A percentile compares a stretch with the other conserved stretches of the same genome.
These are phyloP conservation scores for Verticillium klebahnii DNA, from an alignment of 2,329 filamentous ascomycete species.

Conservation along the genomic window DNA sequence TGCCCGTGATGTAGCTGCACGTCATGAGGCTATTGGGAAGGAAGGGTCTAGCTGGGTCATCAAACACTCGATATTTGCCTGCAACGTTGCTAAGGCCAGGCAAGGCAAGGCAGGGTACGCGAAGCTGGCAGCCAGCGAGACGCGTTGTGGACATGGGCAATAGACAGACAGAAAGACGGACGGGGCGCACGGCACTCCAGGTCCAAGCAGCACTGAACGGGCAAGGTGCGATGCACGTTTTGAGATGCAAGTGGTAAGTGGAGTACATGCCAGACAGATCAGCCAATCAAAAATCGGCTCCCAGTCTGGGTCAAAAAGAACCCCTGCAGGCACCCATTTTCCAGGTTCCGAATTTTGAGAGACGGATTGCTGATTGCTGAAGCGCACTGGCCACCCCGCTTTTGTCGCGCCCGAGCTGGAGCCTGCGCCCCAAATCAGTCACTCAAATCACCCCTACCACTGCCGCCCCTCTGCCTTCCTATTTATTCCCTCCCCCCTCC, in stretches of 20 bases:
- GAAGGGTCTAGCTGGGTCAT: too few relatives aligned
- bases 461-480: conserved; percentile 22
- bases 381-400: conserved; percentile 6
- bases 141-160: too few relatives aligned
- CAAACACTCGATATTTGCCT: too few relatives aligned
- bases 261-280: background rate
- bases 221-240: background rate
- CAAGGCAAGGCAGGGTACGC: too few relatives aligned
- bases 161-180: background rate
- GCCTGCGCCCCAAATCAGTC: conserved; percentile 2
- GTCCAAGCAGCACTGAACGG: background rate
- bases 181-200: background rate
- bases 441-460: conserved; percentile 13
- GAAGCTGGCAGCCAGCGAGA: too few relatives aligned
- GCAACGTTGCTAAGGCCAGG: too few relatives aligned
- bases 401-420: conserved; percentile 4
- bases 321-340: conserved; percentile 6
- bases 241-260: background rate
- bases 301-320: conserved; percentile 6
- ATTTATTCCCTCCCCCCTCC: conserved; percentile 24
- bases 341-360: background rate
- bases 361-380: background rate
- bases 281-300: conserved; percentile 15
- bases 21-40: too few relatives aligned
- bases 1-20: too few relatives aligned